Evolutionary conservation across 352 stramenopile genomes (phyloP), one percentile per base, ranked within the genome.

Genomic region (Globisporangium irregulare): DNA sequence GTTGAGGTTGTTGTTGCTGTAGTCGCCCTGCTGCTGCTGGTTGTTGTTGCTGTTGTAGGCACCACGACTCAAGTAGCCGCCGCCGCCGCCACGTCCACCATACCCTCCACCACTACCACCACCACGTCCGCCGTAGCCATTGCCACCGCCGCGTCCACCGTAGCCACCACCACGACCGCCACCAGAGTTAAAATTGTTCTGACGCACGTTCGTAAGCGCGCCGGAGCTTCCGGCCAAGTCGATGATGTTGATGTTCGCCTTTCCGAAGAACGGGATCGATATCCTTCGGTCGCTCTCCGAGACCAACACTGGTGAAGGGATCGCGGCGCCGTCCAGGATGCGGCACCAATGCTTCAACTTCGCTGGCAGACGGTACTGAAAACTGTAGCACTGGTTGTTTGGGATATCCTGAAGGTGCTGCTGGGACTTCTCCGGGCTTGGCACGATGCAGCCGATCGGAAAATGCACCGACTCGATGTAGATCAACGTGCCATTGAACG

Each of bases 311-410:
- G 73, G 70, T 3, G 72, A 72, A 0, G 84, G 81, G 8, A 61
- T 6, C 1, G 79, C 48, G 0, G 87, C 85, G 24, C 78, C 81
- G 0, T 89, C 80, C 34, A 95, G 68, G 22, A 92, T 79, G 10
- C 73, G 67, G 27, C 82, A 95, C 7, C 82, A 14, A 65, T 95
- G 87, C 38, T 68, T 50, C 12, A 74, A 63, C 64, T 81, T 90
- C 4, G 70, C 68, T 4, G 85, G 87, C 38, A 87, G 74, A 25
- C 75, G 72, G 73, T 90, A 95, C 73, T 93, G 84, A 66, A 92
- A 95, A 69, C 81, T 92, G 68, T 90, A 91, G 73, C 87, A 95
- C 70, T 92, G 84, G 72, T 95, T 95, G 82, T 95, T 93, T 6
- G 81, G 82, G 34, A 95, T 91, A 62, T 95, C 87, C 53, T 82